phyloP scores from a whole-genome alignment of 148 eudicot genomes.

The Vaccinium vitisidaea region DNA sequence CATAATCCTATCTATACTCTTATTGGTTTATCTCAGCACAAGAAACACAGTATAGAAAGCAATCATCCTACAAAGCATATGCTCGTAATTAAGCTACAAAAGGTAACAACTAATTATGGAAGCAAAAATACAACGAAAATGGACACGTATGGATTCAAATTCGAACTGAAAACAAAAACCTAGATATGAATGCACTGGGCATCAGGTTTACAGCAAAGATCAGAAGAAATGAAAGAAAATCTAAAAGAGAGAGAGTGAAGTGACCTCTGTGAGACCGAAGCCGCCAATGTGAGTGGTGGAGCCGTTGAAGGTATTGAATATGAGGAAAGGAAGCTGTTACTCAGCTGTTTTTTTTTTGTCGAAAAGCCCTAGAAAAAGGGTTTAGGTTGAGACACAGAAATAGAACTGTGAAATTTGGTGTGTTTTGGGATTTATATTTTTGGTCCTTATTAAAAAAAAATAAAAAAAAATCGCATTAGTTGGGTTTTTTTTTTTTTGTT shows the following conservation, averaged over 20 bases:
- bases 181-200: not conserved
- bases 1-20: not conserved
- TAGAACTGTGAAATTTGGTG: not conserved
- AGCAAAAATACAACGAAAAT: not conserved
- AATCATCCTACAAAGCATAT: not conserved
- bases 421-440: too few relatives aligned
- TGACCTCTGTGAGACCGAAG: not conserved
- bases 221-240: not conserved
- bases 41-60: not conserved
- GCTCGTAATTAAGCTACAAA: not conserved
- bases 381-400: not conserved
- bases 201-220: not conserved
- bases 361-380: not conserved
- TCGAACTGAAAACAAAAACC: not conserved
- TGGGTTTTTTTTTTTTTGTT: too few relatives aligned
- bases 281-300: not conserved
- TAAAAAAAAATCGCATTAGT: too few relatives aligned
- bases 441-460: too few relatives aligned
- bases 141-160: not conserved
- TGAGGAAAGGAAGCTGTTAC: not conserved
- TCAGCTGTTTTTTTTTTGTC: not conserved
- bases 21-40: not conserved
- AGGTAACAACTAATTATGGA: not conserved
- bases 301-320: not conserved
- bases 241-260: not conserved